Evolutionary conservation across 2,329 filamentous ascomycete species (phyloP).

Genomic region (Colletotrichum salicis): DNA sequence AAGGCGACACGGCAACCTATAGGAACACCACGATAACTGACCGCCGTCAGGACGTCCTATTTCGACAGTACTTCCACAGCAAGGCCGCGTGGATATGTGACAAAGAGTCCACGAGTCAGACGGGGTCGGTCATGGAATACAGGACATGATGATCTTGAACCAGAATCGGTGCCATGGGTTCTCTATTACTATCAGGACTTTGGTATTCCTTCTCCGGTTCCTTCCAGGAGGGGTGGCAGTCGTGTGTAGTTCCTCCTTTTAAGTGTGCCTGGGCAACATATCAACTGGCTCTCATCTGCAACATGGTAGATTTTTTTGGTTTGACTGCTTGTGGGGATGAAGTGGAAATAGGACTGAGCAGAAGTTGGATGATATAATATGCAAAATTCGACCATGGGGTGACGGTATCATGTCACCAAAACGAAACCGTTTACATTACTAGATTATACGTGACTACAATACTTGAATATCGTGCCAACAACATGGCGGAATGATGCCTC

Average conservation of each 20-base stretch:
- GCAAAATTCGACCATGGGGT: no score
- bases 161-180: neutral
- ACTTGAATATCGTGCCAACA: no score
- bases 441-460: no score
- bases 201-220: neutral
- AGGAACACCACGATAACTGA: neutral
- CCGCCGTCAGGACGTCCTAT: neutral
- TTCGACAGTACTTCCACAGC: neutral
- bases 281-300: neutral
- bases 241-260: no score
- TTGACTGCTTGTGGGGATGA: neutral
- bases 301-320: neutral
- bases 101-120: neutral
- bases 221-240: neutral
- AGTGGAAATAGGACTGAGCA: neutral
- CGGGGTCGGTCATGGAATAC: neutral
- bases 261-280: no score
- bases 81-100: neutral
- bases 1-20: neutral
- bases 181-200: neutral
- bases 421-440: no score
- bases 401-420: no score
- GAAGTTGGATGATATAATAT: no score
- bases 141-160: neutral
- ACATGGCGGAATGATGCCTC: no score